Evolutionary conservation across 257 asterid genomes (phyloP).

Genomic region (Echium plantagineum): DNA sequence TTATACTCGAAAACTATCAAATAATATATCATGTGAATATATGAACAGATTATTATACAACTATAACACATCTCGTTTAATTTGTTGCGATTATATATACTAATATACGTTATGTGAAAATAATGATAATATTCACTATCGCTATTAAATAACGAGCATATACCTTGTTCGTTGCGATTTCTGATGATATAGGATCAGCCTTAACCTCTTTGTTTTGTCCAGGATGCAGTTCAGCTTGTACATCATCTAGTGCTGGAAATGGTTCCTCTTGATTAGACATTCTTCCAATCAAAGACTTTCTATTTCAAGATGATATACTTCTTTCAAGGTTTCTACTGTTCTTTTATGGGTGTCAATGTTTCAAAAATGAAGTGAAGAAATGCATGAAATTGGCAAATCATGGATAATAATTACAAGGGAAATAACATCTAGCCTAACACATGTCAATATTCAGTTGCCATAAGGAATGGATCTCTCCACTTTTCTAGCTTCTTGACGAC

Average conservation of each 20-base stretch:
- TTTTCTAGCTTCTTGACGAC: conserved; percentile 9
- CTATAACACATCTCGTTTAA: no score
- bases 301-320: neutral
- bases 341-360: neutral
- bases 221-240: conserved; percentile 44
- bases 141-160: no score
- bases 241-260: conserved; percentile 61
- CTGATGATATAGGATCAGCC: conserved; percentile 51
- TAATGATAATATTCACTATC: no score
- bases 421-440: conserved; percentile 23
- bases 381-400: neutral
- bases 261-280: conserved; percentile 35
- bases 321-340: neutral
- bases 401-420: neutral
- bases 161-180: conserved; percentile 44
- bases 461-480: conserved; percentile 50
- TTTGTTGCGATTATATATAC: no score
- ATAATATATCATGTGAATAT: no score
- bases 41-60: no score
- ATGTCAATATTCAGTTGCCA: conserved; percentile 33
- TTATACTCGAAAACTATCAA: neutral
- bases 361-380: neutral
- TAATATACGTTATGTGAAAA: no score
- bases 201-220: conserved; percentile 32
- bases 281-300: neutral